A percentile compares a stretch with the other conserved stretches of the same genome.
These are phyloP conservation scores for Aphanoascus verrucosus DNA, from an alignment of 2,329 filamentous ascomycete species.

Conservation along the genomic window DNA sequence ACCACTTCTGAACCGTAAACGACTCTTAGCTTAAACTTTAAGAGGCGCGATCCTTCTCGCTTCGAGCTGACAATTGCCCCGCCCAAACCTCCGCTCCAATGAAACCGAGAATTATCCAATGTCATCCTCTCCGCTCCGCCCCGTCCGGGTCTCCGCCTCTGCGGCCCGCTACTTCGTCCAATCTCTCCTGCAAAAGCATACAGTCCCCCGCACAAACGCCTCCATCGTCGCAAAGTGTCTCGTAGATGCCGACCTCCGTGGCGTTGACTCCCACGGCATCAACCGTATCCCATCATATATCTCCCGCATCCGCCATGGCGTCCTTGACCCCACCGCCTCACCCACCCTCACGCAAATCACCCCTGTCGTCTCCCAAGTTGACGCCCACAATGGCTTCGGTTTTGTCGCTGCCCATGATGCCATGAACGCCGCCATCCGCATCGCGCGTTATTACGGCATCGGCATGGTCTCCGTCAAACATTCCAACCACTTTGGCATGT, in stretches of 20 bases:
- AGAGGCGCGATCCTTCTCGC: no score
- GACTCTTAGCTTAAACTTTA: no score
- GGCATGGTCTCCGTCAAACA: conserved; percentile 66
- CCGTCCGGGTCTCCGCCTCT: conserved; percentile 17
- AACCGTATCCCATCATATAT: conserved; percentile 72
- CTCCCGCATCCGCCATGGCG: conserved; percentile 57
- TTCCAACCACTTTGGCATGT: conserved; percentile 77
- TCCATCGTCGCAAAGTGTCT: conserved; percentile 55
- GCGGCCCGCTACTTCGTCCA: conserved; percentile 39
- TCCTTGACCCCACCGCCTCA: conserved; percentile 50
- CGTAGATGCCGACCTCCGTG: conserved; percentile 63
- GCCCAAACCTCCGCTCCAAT: background rate
- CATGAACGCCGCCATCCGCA: conserved; percentile 57
- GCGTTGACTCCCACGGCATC: conserved; percentile 68
- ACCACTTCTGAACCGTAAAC: no score
- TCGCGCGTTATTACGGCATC: conserved; percentile 55
- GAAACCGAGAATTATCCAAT: background rate
- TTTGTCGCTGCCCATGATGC: conserved; percentile 58
- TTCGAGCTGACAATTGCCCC: no score
- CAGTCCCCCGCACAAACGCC: conserved; percentile 50
- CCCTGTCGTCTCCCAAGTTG: conserved; percentile 58
- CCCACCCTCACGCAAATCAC: conserved; percentile 54
- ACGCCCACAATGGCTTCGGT: conserved; percentile 62
- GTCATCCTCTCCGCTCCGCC: background rate
- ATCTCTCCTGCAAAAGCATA: conserved; percentile 49